These are phyloP conservation scores for Mariannaea elegans DNA, from an alignment of 2,329 filamentous ascomycete genomes.

Conservation along the genomic window DNA sequence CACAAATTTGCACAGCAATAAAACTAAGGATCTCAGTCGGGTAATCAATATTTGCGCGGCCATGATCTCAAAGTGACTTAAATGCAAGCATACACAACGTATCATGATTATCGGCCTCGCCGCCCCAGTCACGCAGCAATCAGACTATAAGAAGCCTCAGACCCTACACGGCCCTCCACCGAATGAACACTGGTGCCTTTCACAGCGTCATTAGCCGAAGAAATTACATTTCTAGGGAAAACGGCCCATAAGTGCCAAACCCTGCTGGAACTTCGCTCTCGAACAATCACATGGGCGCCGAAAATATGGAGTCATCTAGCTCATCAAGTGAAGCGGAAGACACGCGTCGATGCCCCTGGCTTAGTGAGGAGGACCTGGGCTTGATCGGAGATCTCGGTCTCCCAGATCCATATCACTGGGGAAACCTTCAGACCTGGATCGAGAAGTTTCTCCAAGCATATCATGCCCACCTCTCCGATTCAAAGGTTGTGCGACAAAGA, in stretches of 20 bases:
- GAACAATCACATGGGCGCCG: neutral
- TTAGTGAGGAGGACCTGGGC: constrained; percentile 17
- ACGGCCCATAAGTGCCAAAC: no score
- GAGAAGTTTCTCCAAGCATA: neutral
- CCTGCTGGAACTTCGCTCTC: no score
- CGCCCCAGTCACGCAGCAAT: constrained; percentile 1
- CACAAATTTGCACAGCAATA: neutral
- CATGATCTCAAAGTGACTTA: constrained; percentile 8
- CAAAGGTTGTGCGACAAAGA: neutral
- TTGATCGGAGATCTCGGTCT: constrained; percentile 25
- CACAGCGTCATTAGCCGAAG: no score
- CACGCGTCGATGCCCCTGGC: constrained; percentile 11
- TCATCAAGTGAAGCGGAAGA: neutral
- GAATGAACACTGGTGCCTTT: neutral
- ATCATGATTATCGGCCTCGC: constrained; percentile 1
- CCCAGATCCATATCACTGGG: constrained; percentile 26
- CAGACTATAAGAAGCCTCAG: constrained; percentile 10
- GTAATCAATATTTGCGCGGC: neutral
- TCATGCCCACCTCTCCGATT: neutral
- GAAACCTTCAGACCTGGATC: constrained; percentile 14
- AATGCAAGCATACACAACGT: constrained; percentile 4
- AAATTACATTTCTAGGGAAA: no score
- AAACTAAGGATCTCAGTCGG: neutral
- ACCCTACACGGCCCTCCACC: neutral
- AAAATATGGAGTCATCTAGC: constrained; percentile 11